These are phyloP conservation scores for Neohortaea acidophila DNA, from an alignment of 495 filamentous ascomycete genomes.

Conservation along the genomic window DNA sequence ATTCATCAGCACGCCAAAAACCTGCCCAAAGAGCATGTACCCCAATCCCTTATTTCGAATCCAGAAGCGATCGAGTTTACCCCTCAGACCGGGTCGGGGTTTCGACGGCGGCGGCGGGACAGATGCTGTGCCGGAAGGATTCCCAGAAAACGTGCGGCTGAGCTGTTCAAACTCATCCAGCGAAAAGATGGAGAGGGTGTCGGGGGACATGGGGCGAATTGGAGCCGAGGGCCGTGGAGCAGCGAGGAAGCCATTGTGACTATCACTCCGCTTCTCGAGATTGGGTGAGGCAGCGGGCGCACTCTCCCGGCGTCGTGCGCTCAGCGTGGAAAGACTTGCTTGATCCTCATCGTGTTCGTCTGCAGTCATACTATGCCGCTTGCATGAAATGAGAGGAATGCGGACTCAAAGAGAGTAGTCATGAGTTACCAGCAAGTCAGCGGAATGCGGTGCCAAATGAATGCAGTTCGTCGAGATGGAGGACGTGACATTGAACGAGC, in stretches of 20 bases:
- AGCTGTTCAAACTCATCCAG: conserved; percentile 22
- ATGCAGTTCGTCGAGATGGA: no score
- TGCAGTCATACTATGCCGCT: no score
- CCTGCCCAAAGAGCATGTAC: conserved; percentile 58
- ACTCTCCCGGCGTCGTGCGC: no score
- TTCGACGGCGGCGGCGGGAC: background rate
- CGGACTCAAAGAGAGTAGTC: no score
- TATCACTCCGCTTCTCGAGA: no score
- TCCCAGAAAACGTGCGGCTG: background rate
- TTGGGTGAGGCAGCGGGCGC: no score
- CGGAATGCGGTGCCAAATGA: no score
- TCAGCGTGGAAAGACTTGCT: no score
- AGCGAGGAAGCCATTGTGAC: conserved; percentile 14
- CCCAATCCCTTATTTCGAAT: conserved; percentile 55
- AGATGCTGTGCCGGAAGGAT: background rate
- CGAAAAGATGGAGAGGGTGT: conserved; percentile 25
- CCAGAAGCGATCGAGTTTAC: conserved; percentile 20
- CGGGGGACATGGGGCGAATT: conserved; percentile 23
- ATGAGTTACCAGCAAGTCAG: no score
- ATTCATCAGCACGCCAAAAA: conserved; percentile 85
- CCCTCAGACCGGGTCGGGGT: conserved; percentile 13
- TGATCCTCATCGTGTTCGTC: no score
- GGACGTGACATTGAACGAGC: no score
- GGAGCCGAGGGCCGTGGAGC: conserved; percentile 17
- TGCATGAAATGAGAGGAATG: no score